Evolutionary conservation across 202 grass and related monocot species (phyloP).

Genomic region (Carex arenaria): DNA sequence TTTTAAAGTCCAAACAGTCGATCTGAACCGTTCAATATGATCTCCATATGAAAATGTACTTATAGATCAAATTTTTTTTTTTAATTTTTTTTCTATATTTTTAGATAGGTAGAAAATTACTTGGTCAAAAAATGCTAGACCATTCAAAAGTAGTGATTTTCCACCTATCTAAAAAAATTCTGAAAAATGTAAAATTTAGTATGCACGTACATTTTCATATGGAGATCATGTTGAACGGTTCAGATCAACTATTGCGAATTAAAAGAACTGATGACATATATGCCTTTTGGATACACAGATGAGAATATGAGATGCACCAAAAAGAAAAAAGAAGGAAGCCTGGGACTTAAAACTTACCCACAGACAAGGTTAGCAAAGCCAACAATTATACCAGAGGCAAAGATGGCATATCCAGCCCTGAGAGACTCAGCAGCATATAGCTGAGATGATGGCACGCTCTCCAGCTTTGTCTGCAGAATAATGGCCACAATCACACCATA

Average conservation of each 20-base stretch:
- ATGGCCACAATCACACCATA: conserved; percentile 99
- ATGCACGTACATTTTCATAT: no score
- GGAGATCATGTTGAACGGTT: no score
- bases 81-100: no score
- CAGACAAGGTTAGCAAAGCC: conserved; percentile 97
- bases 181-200: no score
- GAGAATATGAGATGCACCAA: neutral
- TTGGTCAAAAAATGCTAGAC: no score
- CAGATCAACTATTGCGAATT: neutral
- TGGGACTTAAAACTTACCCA: conserved; percentile 43
- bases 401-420: conserved; percentile 92
- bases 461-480: conserved; percentile 97
- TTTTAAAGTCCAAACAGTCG: no score
- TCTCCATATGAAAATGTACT: no score
- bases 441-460: conserved; percentile 67
- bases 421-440: conserved; percentile 81
- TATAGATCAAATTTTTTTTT: no score
- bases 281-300: neutral
- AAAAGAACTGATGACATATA: neutral
- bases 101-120: no score
- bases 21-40: no score
- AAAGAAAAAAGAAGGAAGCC: conserved; percentile 22
- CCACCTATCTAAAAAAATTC: no score
- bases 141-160: no score
- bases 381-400: conserved; percentile 90